Base-by-base conservation (phyloP, 116 monocot species). In the Dioscorea cayenensis region DNA sequence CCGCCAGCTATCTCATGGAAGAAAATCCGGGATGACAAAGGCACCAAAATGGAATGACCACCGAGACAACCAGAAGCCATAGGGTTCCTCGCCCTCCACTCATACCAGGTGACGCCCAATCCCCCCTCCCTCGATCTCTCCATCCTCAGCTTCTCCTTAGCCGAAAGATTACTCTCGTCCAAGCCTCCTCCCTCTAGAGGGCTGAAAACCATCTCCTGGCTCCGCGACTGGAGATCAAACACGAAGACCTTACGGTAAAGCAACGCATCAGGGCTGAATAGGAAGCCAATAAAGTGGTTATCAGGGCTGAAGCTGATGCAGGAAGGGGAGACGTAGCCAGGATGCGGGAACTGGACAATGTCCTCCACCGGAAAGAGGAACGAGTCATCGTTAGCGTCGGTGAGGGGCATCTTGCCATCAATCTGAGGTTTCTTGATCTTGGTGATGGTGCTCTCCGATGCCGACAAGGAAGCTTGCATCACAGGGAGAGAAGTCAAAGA, bases 121-220 rank as follows among this genome's bases (percentile, higher is more conserved):
- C 99, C 99, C 66, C 94, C 77, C 77, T 99, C 99, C 70, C 94
- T 84, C 19, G 85, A 70, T 68, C 99, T 80, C 86, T 99, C 99
- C 65, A 94, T 79, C 71, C 99, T 80, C 71, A 99, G 79, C 80
- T 82, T 82, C 85, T 99, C 99, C 87, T 99, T 91, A 20, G 81
- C 72, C 28, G 99, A 94, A 29, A 99, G 79, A 52, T 85, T 94
- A 69, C 78, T 77, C 87, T 99, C 99, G 50, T 91, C 89, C 37
- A 99, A 87, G 11, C 94, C 99, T 2, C 88, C 90, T 4, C 99
- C 99, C 7, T 84, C 85, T 11, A 91, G 94, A 2, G 99, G 94
- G 9, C 82, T 63, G 49, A 99, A 99, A 18, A 89, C 75, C 49
- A 94, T 65, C 27, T 89, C 88, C 61, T 99, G 87, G 68, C 77